phyloP scores from a whole-genome alignment of 805 yeast genomes.

The Hanseniaspora occidentalis region DNA sequence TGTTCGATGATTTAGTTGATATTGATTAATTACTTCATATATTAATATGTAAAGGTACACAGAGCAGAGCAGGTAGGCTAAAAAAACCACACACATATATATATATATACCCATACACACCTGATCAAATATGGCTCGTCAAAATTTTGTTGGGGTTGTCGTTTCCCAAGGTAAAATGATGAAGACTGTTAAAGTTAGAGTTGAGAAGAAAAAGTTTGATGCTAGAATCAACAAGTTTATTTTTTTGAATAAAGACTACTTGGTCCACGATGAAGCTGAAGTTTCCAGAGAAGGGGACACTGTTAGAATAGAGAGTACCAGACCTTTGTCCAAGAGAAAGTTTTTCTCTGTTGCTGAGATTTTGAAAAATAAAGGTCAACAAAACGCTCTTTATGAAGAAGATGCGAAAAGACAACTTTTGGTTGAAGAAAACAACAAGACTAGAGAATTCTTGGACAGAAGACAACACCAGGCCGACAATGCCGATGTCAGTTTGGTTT shows the following conservation, averaged over 20 bases:
- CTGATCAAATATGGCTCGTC: conserved; percentile 56
- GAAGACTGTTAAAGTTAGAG: conserved; percentile 89
- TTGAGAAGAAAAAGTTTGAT: conserved; percentile 65
- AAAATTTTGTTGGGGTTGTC: conserved; percentile 83
- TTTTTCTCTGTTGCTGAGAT: conserved; percentile 88
- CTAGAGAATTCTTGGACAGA: conserved; percentile 40
- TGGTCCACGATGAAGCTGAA: conserved; percentile 90
- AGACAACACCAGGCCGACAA: conserved; percentile 26
- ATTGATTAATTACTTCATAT: too few species aligned
- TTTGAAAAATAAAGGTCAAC: conserved; percentile 79
- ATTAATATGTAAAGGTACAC: too few species aligned
- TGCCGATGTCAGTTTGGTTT: conserved; percentile 10
- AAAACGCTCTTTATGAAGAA: conserved; percentile 66
- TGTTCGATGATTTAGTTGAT: too few species aligned
- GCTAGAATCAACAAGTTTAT: conserved; percentile 62
- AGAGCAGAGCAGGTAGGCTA: background rate
- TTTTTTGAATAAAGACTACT: conserved; percentile 64
- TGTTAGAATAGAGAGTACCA: conserved; percentile 81
- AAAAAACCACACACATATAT: background rate
- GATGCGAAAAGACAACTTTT: conserved; percentile 58
- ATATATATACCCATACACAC: background rate
- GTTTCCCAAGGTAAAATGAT: conserved; percentile 93
- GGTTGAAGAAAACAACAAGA: conserved; percentile 50
- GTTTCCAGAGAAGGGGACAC: conserved; percentile 90
- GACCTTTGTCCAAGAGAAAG: conserved; percentile 74